Conservation (phyloP, 2,329 filamentous ascomycete species). For the Balansia obtecta region DNA sequence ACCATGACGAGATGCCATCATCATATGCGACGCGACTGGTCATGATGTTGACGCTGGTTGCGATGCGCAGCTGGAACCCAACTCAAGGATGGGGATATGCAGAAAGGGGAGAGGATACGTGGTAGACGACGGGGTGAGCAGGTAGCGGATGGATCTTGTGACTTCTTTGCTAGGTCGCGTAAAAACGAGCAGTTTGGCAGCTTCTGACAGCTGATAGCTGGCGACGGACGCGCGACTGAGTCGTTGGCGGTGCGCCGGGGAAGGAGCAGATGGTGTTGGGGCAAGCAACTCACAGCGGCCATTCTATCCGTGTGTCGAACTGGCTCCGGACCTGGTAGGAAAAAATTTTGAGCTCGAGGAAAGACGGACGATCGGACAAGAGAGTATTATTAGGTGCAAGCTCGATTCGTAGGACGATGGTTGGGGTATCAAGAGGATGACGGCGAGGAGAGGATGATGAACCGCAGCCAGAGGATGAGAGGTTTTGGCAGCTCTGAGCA, state of each 20-base stretch:
- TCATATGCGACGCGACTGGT: not conserved
- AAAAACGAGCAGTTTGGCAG: not conserved
- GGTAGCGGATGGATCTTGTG: not conserved
- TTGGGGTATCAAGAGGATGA: slow-evolving; percentile 22
- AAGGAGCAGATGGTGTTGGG: slow-evolving; percentile 5
- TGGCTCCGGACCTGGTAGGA: slow-evolving; percentile 8
- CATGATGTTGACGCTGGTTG: slow-evolving; percentile 4
- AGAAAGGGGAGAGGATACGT: slow-evolving; percentile 6
- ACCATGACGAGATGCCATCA: not conserved
- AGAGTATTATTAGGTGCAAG: slow-evolving; percentile 2
- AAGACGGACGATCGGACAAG: not conserved
- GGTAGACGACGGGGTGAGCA: slow-evolving; percentile 8
- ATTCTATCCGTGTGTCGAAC: slow-evolving; percentile 25
- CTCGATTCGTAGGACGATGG: slow-evolving; percentile 12
- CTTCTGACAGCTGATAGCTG: slow-evolving; percentile 6
- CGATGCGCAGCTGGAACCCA: not conserved
- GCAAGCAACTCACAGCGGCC: slow-evolving; percentile 27
- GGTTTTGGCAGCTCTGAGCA: slow-evolving; percentile 21
- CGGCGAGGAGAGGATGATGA: slow-evolving; percentile 15
- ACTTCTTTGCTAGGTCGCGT: not conserved
- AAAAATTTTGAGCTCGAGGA: slow-evolving; percentile 2
- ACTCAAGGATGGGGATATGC: not conserved
- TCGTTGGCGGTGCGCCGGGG: slow-evolving; percentile 4
- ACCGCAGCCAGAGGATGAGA: slow-evolving; percentile 17
- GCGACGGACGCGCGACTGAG: not conserved